Evolutionary conservation across 2,329 filamentous ascomycete species (phyloP).

Genomic region (Monilinia aucupariae): DNA sequence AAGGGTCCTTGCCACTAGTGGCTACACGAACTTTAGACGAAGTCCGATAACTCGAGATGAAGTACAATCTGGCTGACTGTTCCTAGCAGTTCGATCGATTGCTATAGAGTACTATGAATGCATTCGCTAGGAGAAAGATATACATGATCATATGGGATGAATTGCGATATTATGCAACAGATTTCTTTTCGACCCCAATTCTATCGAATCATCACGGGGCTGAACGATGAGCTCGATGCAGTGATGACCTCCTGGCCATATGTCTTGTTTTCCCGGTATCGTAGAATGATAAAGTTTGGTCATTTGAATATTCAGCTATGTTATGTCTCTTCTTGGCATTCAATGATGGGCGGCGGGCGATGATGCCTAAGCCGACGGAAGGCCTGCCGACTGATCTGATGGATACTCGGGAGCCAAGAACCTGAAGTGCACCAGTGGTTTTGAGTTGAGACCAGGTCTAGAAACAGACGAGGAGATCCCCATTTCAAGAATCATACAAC

Average conservation of each 20-base stretch:
- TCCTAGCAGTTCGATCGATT: background rate
- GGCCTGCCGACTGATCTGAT: no score
- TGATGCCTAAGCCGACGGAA: no score
- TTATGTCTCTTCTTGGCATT: background rate
- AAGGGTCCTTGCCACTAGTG: background rate
- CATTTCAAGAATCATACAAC: background rate
- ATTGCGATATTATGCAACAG: constrained; percentile 7
- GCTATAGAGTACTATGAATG: background rate
- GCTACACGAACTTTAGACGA: background rate
- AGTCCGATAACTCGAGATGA: no score
- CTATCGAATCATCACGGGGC: background rate
- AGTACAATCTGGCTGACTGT: background rate
- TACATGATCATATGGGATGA: background rate
- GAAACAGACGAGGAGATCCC: background rate
- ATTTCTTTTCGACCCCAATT: background rate
- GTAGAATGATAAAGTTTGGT: background rate
- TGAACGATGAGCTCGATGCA: background rate
- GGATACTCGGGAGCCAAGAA: no score
- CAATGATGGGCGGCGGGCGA: background rate
- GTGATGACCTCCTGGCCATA: background rate
- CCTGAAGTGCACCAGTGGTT: no score
- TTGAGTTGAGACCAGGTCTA: no score
- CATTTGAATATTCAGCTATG: background rate
- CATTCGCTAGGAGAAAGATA: background rate
- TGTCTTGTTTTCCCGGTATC: background rate